Conservation (phyloP, 257 asterid species). For the Rubia yunnanensis region DNA sequence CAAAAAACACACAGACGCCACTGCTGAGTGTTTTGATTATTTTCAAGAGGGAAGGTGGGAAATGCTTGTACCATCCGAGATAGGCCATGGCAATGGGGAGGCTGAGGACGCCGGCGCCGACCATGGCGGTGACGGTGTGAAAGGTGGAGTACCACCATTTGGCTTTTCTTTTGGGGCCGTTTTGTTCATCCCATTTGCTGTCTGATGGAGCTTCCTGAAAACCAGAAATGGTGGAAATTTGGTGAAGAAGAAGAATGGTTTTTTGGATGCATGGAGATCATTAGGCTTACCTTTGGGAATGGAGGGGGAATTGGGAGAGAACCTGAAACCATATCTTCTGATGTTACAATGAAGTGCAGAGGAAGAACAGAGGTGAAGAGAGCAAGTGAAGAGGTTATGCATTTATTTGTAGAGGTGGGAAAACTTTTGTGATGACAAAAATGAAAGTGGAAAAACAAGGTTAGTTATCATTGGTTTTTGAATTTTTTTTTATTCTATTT, state of each 20-base stretch:
- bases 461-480: not conserved
- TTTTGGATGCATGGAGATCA: not conserved
- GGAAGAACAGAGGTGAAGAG: not conserved
- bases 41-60: not conserved
- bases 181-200: constrained; percentile 28
- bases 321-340: constrained; percentile 35
- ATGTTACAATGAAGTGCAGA: not conserved
- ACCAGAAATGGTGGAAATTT: not conserved
- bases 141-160: constrained; percentile 46
- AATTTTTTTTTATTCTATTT: too few relatives aligned
- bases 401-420: constrained; percentile 9
- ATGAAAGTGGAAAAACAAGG: not conserved
- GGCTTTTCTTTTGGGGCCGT: constrained; percentile 33
- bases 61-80: constrained; percentile 53
- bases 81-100: constrained; percentile 62
- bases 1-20: not conserved
- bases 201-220: constrained; percentile 46
- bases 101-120: constrained; percentile 52
- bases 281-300: constrained; percentile 40
- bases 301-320: constrained; percentile 28
- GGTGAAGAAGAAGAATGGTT: not conserved
- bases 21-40: too few relatives aligned
- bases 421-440: not conserved
- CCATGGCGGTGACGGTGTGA: constrained; percentile 50
- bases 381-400: not conserved